A percentile compares a stretch with the other conserved stretches of the same genome.
phyloP scores from a whole-genome alignment of 163 green algal genomes.

The Chlorella variabilis region DNA sequence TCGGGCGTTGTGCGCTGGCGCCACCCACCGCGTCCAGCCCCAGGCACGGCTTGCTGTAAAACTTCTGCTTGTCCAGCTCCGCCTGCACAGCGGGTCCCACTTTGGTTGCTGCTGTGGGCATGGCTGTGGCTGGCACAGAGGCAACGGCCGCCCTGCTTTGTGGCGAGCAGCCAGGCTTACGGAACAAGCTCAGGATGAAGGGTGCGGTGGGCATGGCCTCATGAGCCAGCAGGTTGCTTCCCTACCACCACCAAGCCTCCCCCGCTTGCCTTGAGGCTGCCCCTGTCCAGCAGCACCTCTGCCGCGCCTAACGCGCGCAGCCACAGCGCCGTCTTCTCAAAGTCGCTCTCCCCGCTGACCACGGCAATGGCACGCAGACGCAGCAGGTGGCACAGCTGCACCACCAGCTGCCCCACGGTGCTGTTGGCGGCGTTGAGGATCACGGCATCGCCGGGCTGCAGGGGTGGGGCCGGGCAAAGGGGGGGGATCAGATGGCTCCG shows the following conservation, averaged over 20 bases:
- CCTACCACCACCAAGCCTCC: too few relatives aligned
- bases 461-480: not conserved
- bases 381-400: conserved; percentile 79
- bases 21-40: conserved; percentile 87
- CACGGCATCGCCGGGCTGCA: conserved; percentile 82
- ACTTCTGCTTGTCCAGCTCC: conserved; percentile 79
- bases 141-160: too few relatives aligned
- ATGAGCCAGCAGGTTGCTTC: too few relatives aligned
- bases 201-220: too few relatives aligned
- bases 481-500: too few relatives aligned
- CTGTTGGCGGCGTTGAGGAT: conserved; percentile 87
- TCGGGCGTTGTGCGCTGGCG: conserved; percentile 67
- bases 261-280: conserved; percentile 67
- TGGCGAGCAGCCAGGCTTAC: too few relatives aligned
- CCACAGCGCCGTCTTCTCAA: conserved; percentile 55
- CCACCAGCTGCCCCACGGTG: conserved; percentile 75
- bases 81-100: conserved; percentile 39
- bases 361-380: conserved; percentile 73
- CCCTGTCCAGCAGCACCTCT: conserved; percentile 80
- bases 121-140: not conserved
- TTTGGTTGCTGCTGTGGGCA: not conserved
- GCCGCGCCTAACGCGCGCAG: conserved; percentile 78
- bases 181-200: too few relatives aligned
- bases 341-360: conserved; percentile 42
- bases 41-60: conserved; percentile 86